Percentiles rank a stretch among this genome's conserved stretches.
Evolutionary conservation across 78 protist species (phyloP).

Genomic region (Dictyostelium citrinum): DNA sequence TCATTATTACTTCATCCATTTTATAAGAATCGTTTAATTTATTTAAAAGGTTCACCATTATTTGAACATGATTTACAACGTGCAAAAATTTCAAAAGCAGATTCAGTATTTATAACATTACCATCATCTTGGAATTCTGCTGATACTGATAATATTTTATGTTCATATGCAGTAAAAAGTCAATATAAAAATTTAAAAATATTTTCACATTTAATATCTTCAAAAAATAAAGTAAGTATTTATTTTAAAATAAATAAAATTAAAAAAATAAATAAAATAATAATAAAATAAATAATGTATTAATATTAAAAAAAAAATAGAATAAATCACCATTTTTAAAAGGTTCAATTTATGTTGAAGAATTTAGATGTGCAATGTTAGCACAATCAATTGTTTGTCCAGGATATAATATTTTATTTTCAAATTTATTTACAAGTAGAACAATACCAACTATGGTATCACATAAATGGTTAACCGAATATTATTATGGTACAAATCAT

Average conservation of each 20-base stretch:
- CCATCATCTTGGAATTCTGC: conserved; percentile 43
- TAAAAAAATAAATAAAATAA: not conserved
- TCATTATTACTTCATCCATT: conserved; percentile 58
- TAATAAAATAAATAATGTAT: not conserved
- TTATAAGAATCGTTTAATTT: conserved; percentile 59
- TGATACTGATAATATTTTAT: conserved; percentile 62
- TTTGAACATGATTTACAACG: conserved; percentile 73
- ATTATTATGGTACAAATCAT: conserved; percentile 70
- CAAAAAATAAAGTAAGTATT: conserved; percentile 37
- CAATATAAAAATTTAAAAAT: conserved; percentile 48
- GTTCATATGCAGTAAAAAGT: conserved; percentile 66
- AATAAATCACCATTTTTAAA: conserved; percentile 64
- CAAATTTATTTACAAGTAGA: conserved; percentile 68
- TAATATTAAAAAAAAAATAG: no score
- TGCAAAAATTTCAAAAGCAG: conserved; percentile 47
- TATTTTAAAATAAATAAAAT: no score
- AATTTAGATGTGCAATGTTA: conserved; percentile 52
- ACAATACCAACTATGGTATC: conserved; percentile 44
- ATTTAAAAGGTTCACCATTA: conserved; percentile 57
- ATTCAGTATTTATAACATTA: conserved; percentile 30
- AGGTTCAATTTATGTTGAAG: conserved; percentile 67
- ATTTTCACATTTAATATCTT: conserved; percentile 41
- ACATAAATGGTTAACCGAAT: conserved; percentile 63
- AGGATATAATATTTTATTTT: conserved; percentile 63
- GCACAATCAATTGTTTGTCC: conserved; percentile 72